These are phyloP conservation scores for Russula foetens DNA, from an alignment of 768 basidiomycete species.

Conservation along the genomic window DNA sequence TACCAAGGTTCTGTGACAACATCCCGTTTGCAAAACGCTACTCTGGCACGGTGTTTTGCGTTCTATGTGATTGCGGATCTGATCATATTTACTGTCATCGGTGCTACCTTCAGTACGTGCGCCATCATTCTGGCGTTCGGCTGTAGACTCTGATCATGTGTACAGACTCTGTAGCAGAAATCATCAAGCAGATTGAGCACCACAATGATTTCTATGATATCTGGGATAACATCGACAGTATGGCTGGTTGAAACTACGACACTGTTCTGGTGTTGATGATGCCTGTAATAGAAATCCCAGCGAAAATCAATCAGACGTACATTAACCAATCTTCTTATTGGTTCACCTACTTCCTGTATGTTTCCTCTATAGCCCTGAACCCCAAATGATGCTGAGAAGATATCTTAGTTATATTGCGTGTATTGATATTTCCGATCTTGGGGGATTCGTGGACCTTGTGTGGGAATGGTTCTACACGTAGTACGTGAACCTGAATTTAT, in stretches of 20 bases:
- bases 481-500: no score
- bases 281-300: conserved; percentile 48
- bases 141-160: neutral
- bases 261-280: neutral
- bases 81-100: conserved; percentile 88
- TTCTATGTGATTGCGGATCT: conserved; percentile 93
- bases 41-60: conserved; percentile 85
- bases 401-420: conserved; percentile 52
- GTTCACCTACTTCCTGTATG: conserved; percentile 86
- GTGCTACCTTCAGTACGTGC: conserved; percentile 73
- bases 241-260: neutral
- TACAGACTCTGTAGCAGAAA: conserved; percentile 30
- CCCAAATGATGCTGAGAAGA: neutral
- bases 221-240: conserved; percentile 39
- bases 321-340: conserved; percentile 88
- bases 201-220: conserved; percentile 40
- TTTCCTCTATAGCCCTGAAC: neutral
- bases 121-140: neutral
- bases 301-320: conserved; percentile 76
- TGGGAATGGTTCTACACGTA: conserved; percentile 62
- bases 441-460: conserved; percentile 80
- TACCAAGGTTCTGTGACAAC: conserved; percentile 67
- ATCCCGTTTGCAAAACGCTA: conserved; percentile 80
- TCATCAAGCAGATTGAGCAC: conserved; percentile 40
- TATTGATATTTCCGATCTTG: conserved; percentile 88